Percentiles rank a stretch among this genome's conserved stretches.
Conservation (phyloP, 2,329 filamentous ascomycete genomes). For the Aspergillus sp. region DNA sequence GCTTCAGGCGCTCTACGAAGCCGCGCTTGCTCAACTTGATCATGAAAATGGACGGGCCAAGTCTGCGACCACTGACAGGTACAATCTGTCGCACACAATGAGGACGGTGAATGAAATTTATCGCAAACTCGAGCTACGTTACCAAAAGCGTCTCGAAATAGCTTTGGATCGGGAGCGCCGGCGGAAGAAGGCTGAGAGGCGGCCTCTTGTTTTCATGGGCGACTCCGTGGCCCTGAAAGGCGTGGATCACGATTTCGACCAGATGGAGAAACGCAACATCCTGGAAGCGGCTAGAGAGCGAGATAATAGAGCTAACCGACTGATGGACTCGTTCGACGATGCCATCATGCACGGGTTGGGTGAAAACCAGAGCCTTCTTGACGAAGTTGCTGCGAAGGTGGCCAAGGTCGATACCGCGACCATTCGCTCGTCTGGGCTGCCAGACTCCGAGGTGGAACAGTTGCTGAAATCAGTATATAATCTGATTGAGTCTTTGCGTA, state of each 20-base stretch:
- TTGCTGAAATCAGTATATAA: conserved; percentile 43
- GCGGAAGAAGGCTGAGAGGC: conserved; percentile 57
- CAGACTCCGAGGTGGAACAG: conserved; percentile 38
- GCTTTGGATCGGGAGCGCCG: conserved; percentile 57
- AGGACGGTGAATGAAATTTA: conserved; percentile 50
- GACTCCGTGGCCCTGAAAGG: conserved; percentile 54
- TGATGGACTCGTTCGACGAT: conserved; percentile 56
- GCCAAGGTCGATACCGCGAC: conserved; percentile 38
- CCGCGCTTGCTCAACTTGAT: conserved; percentile 45
- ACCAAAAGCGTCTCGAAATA: conserved; percentile 53
- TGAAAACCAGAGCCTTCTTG: conserved; percentile 54
- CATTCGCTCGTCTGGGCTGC: conserved; percentile 36
- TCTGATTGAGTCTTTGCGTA: conserved; percentile 43
- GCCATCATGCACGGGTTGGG: conserved; percentile 54
- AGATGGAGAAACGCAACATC: conserved; percentile 54
- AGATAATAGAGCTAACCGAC: conserved; percentile 51
- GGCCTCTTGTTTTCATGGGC: conserved; percentile 54
- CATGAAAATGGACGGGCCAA: conserved; percentile 41
- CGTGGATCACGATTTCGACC: conserved; percentile 52
- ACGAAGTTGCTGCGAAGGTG: conserved; percentile 50
- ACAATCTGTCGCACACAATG: conserved; percentile 48
- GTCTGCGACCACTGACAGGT: conserved; percentile 33
- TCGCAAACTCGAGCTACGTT: conserved; percentile 51
- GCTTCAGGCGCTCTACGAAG: conserved; percentile 51
- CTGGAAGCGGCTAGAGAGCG: conserved; percentile 53